Evolutionary conservation across 1,284 basidiomycete genomes (phyloP).

Genomic region (Gomphus sp.): DNA sequence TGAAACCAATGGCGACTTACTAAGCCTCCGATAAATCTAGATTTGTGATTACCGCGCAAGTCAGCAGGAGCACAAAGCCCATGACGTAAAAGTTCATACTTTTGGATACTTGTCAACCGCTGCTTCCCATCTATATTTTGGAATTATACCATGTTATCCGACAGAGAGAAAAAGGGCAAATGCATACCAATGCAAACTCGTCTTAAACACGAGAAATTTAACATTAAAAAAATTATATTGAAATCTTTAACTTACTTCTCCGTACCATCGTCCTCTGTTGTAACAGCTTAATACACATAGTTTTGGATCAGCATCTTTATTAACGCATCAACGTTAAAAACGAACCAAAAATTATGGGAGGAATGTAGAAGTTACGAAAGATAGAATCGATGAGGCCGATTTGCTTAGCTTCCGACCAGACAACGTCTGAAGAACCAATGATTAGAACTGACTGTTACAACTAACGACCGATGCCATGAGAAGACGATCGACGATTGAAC

Average conservation of each 20-base stretch:
- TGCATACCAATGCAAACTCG: constrained; percentile 6
- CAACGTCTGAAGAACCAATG: constrained; percentile 39
- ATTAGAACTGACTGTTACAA: neutral
- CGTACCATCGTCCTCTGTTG: constrained; percentile 10
- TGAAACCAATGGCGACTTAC: neutral
- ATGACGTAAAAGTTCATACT: constrained; percentile 6
- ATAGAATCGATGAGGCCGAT: constrained; percentile 65
- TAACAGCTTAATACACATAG: constrained; percentile 4
- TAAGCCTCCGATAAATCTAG: constrained; percentile 1
- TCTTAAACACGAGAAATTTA: neutral
- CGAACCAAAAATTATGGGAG: constrained; percentile 60
- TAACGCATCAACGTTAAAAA: neutral
- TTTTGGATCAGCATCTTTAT: neutral
- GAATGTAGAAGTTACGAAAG: constrained; percentile 65
- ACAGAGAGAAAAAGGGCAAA: neutral
- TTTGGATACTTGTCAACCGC: constrained; percentile 14
- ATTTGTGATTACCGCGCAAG: neutral
- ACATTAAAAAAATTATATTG: neutral
- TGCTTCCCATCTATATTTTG: constrained; percentile 16
- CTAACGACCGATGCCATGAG: neutral
- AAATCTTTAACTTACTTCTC: constrained; percentile 1
- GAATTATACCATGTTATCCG: neutral
- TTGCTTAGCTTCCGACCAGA: constrained; percentile 65
- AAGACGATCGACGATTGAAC: neutral
- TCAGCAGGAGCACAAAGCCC: neutral